Conservation (phyloP, 2,329 filamentous ascomycete species). For the Neonectria faginata region DNA sequence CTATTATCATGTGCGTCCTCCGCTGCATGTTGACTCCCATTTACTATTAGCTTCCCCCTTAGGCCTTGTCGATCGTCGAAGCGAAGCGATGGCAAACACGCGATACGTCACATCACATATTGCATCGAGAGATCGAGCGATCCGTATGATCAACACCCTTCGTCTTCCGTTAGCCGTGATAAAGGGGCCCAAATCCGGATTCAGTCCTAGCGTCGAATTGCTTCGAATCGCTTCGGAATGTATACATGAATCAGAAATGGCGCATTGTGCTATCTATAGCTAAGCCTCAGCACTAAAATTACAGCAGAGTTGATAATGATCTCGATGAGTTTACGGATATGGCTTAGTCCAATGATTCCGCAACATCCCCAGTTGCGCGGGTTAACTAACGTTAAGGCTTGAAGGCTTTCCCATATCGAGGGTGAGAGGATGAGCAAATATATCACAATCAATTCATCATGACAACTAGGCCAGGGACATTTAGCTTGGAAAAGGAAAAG, state of each 20-base stretch:
- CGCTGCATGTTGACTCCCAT: background rate
- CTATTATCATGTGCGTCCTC: background rate
- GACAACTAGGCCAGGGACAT: background rate
- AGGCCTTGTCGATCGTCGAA: background rate
- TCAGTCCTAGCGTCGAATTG: background rate
- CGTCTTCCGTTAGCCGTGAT: background rate
- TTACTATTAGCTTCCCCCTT: slow-evolving; percentile 1
- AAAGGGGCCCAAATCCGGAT: background rate
- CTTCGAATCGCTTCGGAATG: background rate
- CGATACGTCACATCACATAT: background rate
- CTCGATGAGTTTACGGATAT: no score
- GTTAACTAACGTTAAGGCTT: no score
- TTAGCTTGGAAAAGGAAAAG: slow-evolving; percentile 2
- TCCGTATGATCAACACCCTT: background rate
- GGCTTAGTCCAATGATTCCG: no score
- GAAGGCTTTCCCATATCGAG: no score
- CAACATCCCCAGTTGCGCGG: no score
- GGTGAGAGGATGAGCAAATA: background rate
- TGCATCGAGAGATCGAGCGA: background rate
- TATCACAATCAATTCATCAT: background rate
- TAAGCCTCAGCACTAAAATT: background rate
- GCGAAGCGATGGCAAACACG: background rate
- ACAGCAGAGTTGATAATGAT: background rate
- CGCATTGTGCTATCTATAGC: background rate
- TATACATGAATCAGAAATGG: background rate